A percentile compares a stretch with the other conserved stretches of the same genome.
Conservation (phyloP, 768 basidiomycete species). For the Boletus eberwhitei region DNA sequence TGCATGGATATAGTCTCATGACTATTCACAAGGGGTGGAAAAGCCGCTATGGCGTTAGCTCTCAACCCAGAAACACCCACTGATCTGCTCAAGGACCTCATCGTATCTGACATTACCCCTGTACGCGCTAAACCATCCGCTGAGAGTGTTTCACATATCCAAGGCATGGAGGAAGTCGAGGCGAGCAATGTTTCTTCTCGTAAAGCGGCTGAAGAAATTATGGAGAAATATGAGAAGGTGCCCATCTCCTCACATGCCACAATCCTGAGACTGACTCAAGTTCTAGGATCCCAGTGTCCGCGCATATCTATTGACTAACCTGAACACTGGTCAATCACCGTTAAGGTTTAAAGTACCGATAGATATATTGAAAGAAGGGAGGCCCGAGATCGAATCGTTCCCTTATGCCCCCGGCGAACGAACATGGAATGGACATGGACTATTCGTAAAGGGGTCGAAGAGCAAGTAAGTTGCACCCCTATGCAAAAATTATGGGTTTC, state of each 20-base stretch:
- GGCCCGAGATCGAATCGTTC: conserved; percentile 74
- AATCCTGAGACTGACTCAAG: conserved; percentile 2
- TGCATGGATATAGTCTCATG: neutral
- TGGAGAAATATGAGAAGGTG: conserved; percentile 64
- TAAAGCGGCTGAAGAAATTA: conserved; percentile 64
- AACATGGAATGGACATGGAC: conserved; percentile 53
- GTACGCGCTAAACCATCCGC: conserved; percentile 50
- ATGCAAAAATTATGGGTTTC: neutral
- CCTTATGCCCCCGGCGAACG: conserved; percentile 61
- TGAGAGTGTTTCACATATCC: conserved; percentile 65
- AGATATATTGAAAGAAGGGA: conserved; percentile 54
- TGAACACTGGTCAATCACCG: conserved; percentile 38
- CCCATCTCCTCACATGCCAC: conserved; percentile 10
- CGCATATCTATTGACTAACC: conserved; percentile 85
- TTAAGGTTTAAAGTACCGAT: conserved; percentile 76
- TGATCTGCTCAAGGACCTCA: conserved; percentile 49
- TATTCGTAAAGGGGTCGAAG: conserved; percentile 77
- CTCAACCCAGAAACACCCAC: conserved; percentile 41
- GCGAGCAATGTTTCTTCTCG: conserved; percentile 52
- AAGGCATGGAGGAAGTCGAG: conserved; percentile 75
- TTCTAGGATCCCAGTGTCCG: conserved; percentile 68
- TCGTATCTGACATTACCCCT: conserved; percentile 84
- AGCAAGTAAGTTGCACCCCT: conserved; percentile 51
- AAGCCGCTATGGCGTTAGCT: conserved; percentile 73
- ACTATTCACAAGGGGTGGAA: conserved; percentile 68